phyloP scores from a whole-genome alignment of 306 rosid genomes.

The Medicago ruthenica region DNA sequence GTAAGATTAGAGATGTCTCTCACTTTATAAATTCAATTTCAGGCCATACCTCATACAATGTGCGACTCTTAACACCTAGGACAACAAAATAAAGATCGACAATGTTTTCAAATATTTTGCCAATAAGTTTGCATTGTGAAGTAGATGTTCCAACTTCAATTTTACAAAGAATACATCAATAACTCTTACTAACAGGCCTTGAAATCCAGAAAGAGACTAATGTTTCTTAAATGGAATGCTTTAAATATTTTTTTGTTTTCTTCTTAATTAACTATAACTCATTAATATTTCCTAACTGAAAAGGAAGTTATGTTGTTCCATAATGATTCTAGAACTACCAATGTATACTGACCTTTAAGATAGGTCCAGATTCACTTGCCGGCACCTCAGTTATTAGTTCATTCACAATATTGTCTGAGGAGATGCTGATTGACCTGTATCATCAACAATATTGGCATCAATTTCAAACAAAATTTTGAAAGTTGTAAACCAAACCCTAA shows the following conservation, averaged over 20 bases:
- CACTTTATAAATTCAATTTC: no score
- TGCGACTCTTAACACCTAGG: background rate
- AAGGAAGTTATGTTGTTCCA: slow-evolving; percentile 13
- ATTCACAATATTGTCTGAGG: slow-evolving; percentile 64
- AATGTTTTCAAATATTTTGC: background rate
- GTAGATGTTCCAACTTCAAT: background rate
- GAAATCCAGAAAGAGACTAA: background rate
- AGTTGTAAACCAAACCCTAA: slow-evolving; percentile 9
- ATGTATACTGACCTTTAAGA: slow-evolving; percentile 61
- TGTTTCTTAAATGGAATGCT: background rate
- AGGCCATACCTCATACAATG: no score
- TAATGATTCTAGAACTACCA: slow-evolving; percentile 8
- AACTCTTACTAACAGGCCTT: background rate
- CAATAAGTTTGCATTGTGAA: background rate
- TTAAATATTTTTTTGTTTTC: background rate
- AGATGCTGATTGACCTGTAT: slow-evolving; percentile 68
- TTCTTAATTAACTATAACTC: background rate
- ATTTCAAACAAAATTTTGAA: background rate
- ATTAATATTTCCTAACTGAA: slow-evolving; percentile 25
- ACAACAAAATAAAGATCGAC: background rate
- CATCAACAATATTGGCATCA: slow-evolving; percentile 30
- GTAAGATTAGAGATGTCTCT: no score
- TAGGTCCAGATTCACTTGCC: slow-evolving; percentile 65
- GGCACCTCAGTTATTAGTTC: slow-evolving; percentile 63
- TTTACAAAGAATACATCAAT: background rate